Base-by-base conservation (phyloP, 148 eudicot genomes). In the Vaccinium macrocarpon region DNA sequence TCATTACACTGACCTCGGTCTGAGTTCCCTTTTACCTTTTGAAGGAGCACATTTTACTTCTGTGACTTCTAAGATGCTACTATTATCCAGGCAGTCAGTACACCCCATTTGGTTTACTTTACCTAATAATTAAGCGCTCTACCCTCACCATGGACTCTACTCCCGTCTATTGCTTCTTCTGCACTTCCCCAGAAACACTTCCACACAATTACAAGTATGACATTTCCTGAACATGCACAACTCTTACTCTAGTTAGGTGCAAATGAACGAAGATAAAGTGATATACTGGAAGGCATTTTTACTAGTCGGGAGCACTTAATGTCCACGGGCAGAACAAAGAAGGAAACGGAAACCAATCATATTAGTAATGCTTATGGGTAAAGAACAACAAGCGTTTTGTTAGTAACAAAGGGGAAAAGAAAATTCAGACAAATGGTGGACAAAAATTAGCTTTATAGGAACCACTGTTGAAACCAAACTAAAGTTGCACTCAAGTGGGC, bases 201-300 rank as follows among this genome's bases (percentile, higher is more conserved):
- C 14, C 80, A 77, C 57, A 12, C 4, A 29, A n/a, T 18, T 8
- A 48, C 14, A 76, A 19, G 59, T 77, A 23, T 32, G 27, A 15
- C 23, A 35, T 78, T 77, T 42, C 10, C 14, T 18, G 23, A 55
- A 55, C 29, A 55, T 1, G 42, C 53, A 80, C 70, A 80, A n/a
- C 29, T 62, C 70, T 62, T 18, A n/a, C 25, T 62, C 38, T 56
- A 62, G 8, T 9, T 23, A 15, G 35, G 64, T 6, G 19, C 18
- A 46, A 13, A 46, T 8, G n/a, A 64, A 81, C 55, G 13, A n/a
- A 81, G 29, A 81, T 46, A 48, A 79, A 35, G 38, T 35, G 38
- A 35, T 35, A 35, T 2, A 75, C 52, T 75, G 78, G 78, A 75
- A 75, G 46, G n/a, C n/a, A 78, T 77, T 21, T 77, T n/a, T 53